A percentile compares a stretch with the other conserved stretches of the same genome.
phyloP scores from a whole-genome alignment of 1,284 basidiomycete species.

The Hymenochaete sp. region DNA sequence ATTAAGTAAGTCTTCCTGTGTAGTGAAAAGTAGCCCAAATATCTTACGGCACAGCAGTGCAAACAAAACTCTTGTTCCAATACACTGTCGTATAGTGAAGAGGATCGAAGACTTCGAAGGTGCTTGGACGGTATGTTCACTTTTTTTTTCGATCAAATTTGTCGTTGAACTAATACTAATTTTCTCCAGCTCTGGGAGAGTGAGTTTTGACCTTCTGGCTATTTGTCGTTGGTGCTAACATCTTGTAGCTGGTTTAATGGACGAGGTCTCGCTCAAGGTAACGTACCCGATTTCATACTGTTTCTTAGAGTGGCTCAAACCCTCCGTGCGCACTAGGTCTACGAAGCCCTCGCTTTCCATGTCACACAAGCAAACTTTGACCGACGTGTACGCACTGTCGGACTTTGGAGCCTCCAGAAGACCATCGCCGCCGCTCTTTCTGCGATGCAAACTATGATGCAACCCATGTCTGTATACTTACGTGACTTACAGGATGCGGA shows the following conservation, averaged over 20 bases:
- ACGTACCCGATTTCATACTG: too few species aligned
- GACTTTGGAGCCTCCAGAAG: slow-evolving; percentile 73
- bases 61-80: slow-evolving; percentile 86
- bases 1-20: slow-evolving; percentile 67
- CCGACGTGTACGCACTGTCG: slow-evolving; percentile 77
- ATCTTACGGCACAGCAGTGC: slow-evolving; percentile 41
- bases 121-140: slow-evolving; percentile 88
- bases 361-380: slow-evolving; percentile 84
- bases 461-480: slow-evolving; percentile 42
- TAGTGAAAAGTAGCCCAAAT: slow-evolving; percentile 17
- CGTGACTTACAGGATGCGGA: slow-evolving; percentile 31
- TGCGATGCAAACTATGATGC: slow-evolving; percentile 49
- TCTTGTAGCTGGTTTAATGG: slow-evolving; percentile 65
- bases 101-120: slow-evolving; percentile 79
- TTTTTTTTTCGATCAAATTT: too few species aligned
- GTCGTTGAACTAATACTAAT: too few species aligned
- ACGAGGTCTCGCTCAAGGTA: slow-evolving; percentile 72
- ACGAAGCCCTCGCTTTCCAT: slow-evolving; percentile 87
- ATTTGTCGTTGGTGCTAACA: too few species aligned
- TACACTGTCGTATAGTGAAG: slow-evolving; percentile 79
- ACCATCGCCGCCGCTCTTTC: slow-evolving; percentile 58
- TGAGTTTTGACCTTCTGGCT: too few species aligned
- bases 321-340: slow-evolving; percentile 48
- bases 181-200: too few species aligned
- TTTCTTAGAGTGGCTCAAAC: too few species aligned